Base-by-base conservation (phyloP, 768 basidiomycete genomes). In the Xerocomellus dryophilus region DNA sequence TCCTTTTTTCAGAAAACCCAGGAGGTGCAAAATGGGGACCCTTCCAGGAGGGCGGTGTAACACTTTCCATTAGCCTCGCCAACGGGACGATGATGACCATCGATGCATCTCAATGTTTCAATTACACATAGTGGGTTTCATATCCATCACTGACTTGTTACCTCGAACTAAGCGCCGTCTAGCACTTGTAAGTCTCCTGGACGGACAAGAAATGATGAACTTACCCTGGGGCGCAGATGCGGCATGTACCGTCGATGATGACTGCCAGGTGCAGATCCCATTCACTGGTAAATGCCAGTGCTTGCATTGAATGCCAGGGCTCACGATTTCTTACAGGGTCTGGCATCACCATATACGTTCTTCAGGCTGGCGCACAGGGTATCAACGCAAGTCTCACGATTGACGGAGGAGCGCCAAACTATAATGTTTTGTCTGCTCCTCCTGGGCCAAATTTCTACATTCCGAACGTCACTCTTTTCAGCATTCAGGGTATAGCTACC, bases 341-440 rank as follows among this genome's bases (percentile, higher is more conserved):
- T 11, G 61, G 62, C 6, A 57, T 63, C 41, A 46, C 53, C 18
- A 39, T 62, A 41, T 53, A 55, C n/a, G 56, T 63, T n/a, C 53
- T 62, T 34, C 58, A 63, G 7, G 61, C 62, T 9, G 62, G 61
- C 23, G 10, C 44, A 6, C 41, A 53, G n/a, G 58, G 62, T 1
- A 53, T 63, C 18, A 52, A 54, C 11, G 62, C 61, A 12, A 63
- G 50, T 40, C 20, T 63, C 34, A 25, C 42, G 10, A 50, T 63
- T 18, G 61, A 60, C 27, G 53, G 40, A 39, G 56, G 61, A 23
- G 17, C 18, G 0, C 49, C 58, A 15, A 20, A 20, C 2, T 53
- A 57, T 14, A 54, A 52, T 11, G 35, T 43, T 15, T 17, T 63
- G 8, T n/a, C 54, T 43, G 43, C 44, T 12, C 61, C 61, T n/a